phyloP scores from a whole-genome alignment of 2,329 filamentous ascomycete species.

The Ambrosiella xylebori region DNA sequence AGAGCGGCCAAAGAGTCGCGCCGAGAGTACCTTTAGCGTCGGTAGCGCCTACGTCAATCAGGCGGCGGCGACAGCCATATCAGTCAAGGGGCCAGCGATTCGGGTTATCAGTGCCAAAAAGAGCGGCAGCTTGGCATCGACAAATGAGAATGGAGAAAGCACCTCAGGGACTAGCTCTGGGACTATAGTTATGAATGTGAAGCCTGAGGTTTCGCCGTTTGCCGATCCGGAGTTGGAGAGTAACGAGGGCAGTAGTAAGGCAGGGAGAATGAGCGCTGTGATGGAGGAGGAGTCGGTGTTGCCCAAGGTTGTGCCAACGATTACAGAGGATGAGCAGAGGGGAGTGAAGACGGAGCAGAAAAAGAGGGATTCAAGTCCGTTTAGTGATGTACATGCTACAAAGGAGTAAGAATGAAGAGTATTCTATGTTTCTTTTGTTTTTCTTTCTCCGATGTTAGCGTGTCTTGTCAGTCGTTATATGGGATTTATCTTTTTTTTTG shows the following conservation, averaged over 20 bases:
- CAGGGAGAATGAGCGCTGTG: slow-evolving; percentile 34
- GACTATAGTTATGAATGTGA: not conserved
- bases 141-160: not conserved
- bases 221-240: slow-evolving; percentile 28
- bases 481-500: slow-evolving; percentile 15
- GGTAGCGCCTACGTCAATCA: slow-evolving; percentile 53
- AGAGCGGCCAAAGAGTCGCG: slow-evolving; percentile 33
- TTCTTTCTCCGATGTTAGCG: not conserved
- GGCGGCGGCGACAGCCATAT: slow-evolving; percentile 38
- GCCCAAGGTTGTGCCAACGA: slow-evolving; percentile 15
- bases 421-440: not conserved
- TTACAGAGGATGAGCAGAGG: slow-evolving; percentile 15
- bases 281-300: slow-evolving; percentile 32
- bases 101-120: slow-evolving; percentile 36
- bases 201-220: slow-evolving; percentile 33
- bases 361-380: slow-evolving; percentile 29
- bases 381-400: slow-evolving; percentile 41
- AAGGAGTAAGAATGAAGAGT: slow-evolving; percentile 23
- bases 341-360: slow-evolving; percentile 19
- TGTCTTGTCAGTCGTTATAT: slow-evolving; percentile 2
- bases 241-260: not conserved
- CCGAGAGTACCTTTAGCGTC: slow-evolving; percentile 42
- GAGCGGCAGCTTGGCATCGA: slow-evolving; percentile 9
- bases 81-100: slow-evolving; percentile 41
- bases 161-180: not conserved